Evolutionary conservation across 495 filamentous ascomycete species (phyloP).

Genomic region (Tuber aestivum): DNA sequence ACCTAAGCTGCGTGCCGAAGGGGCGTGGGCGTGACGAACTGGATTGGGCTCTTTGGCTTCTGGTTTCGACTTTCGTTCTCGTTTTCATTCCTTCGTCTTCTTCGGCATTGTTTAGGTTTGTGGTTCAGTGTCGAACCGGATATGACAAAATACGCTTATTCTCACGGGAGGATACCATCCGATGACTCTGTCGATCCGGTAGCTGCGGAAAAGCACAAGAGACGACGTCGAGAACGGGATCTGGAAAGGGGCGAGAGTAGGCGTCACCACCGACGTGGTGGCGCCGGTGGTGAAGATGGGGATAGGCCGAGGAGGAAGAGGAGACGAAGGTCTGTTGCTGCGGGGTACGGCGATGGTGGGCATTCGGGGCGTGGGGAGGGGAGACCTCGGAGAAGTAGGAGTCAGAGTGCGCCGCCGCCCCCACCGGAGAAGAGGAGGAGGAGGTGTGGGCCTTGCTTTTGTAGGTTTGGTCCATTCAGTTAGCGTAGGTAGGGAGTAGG

Average conservation of each 20-base stretch:
- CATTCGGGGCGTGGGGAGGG: constrained; percentile 19
- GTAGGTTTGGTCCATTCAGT: constrained; percentile 16
- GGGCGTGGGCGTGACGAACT: not conserved
- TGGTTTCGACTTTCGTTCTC: not conserved
- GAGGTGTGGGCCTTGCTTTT: constrained; percentile 40
- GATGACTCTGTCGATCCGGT: constrained; percentile 26
- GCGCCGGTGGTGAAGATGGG: constrained; percentile 19
- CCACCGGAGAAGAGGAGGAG: constrained; percentile 40
- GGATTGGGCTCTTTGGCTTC: not conserved
- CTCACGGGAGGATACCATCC: constrained; percentile 25
- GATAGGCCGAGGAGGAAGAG: constrained; percentile 31
- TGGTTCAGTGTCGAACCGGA: not conserved
- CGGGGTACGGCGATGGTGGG: constrained; percentile 1
- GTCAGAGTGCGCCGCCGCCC: constrained; percentile 26
- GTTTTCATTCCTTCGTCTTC: not conserved
- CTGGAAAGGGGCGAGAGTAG: constrained; percentile 29
- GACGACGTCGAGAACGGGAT: constrained; percentile 31
- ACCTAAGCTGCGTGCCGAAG: not conserved
- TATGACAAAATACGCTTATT: constrained; percentile 30
- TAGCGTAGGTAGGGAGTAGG: not conserved
- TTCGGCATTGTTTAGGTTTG: not conserved
- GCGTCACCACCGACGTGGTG: constrained; percentile 14
- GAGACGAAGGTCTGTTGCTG: constrained; percentile 19
- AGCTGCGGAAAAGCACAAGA: constrained; percentile 11
- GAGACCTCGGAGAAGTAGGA: constrained; percentile 28